Conservation (phyloP, 495 filamentous ascomycete species). For the Trichoderma reesei region DNA sequence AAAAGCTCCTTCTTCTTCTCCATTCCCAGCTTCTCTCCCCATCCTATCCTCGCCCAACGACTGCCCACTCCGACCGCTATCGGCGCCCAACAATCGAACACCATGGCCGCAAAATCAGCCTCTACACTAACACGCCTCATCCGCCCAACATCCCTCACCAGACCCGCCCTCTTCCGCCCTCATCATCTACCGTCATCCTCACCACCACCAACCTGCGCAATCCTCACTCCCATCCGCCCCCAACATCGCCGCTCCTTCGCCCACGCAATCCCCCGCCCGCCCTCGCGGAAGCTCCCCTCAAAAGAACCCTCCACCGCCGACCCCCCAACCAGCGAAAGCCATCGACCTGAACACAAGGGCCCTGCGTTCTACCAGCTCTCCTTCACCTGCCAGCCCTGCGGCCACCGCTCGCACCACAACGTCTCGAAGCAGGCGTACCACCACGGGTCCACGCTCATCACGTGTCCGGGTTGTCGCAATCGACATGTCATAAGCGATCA, state of each 20-base stretch:
- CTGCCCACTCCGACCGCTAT: too few species aligned
- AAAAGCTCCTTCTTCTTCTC: too few species aligned
- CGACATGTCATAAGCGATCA: conserved; percentile 91
- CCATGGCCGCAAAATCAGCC: conserved; percentile 16
- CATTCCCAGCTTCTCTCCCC: too few species aligned
- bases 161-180: conserved; percentile 14
- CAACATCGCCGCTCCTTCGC: conserved; percentile 19
- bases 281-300: conserved; percentile 9
- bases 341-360: conserved; percentile 7
- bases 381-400: conserved; percentile 90
- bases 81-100: too few species aligned
- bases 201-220: conserved; percentile 7
- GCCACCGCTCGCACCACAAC: conserved; percentile 58
- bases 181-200: conserved; percentile 15
- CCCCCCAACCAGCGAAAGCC: conserved; percentile 20
- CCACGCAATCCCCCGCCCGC: conserved; percentile 30
- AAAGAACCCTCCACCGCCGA: conserved; percentile 20
- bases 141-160: conserved; percentile 10
- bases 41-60: too few species aligned
- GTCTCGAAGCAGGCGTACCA: conserved; percentile 93
- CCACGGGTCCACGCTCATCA: conserved; percentile 74
- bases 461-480: conserved; percentile 72
- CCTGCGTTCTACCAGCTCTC: conserved; percentile 66
- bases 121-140: conserved; percentile 1
- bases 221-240: too few species aligned